phyloP scores from a whole-genome alignment of 1,139 yeast genomes.

The Kodamaea fungicola region DNA sequence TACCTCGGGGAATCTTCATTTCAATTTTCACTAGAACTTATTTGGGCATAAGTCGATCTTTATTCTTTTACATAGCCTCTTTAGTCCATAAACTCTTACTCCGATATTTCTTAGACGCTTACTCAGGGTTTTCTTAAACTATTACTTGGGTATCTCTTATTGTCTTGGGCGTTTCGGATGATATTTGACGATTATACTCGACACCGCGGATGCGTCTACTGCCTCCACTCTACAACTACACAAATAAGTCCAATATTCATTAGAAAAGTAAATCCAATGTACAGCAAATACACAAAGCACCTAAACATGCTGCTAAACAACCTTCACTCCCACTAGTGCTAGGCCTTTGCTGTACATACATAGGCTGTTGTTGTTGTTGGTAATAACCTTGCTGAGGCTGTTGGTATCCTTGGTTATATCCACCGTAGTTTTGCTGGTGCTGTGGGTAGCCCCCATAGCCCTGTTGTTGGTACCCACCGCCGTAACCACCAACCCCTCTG shows the following conservation, averaged over 20 bases:
- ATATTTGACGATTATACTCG: too few species aligned
- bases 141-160: too few species aligned
- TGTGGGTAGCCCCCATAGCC: constrained; percentile 26
- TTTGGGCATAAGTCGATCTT: too few species aligned
- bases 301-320: constrained; percentile 69
- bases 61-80: too few species aligned
- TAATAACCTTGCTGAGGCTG: constrained; percentile 23
- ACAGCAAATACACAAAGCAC: constrained; percentile 72
- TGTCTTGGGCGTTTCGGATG: too few species aligned
- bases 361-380: constrained; percentile 59
- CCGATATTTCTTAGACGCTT: too few species aligned
- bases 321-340: constrained; percentile 32
- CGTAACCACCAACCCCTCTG: constrained; percentile 21
- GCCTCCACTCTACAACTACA: too few species aligned
- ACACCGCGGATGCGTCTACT: too few species aligned
- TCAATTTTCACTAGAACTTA: too few species aligned
- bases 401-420: constrained; percentile 19
- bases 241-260: constrained; percentile 1
- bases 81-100: too few species aligned
- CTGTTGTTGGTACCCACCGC: constrained; percentile 35
- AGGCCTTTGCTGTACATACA: constrained; percentile 57
- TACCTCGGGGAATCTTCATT: too few species aligned
- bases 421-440: constrained; percentile 17
- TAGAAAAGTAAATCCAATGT: constrained; percentile 65
- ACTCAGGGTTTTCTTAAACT: too few species aligned